phyloP scores from a whole-genome alignment of 2,329 filamentous ascomycete species.

The Aspergillus bombycis region DNA sequence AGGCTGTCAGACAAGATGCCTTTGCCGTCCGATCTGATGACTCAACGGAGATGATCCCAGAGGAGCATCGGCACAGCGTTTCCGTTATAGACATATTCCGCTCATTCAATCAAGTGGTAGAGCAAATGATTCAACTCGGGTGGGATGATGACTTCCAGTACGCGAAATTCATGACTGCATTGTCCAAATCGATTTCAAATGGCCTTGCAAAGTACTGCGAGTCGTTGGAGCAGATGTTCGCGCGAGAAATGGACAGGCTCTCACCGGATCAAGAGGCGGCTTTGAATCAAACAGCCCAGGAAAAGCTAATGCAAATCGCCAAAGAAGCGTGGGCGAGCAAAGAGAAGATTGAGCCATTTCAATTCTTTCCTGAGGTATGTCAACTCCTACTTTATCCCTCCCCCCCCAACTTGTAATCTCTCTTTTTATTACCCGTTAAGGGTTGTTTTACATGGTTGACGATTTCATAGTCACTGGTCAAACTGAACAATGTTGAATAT shows the following conservation, averaged over 20 bases:
- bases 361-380: conserved; percentile 87
- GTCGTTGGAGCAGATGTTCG: conserved; percentile 80
- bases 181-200: conserved; percentile 80
- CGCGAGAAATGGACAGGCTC: conserved; percentile 88
- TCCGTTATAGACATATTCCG: conserved; percentile 93
- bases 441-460: conserved; percentile 11
- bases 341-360: conserved; percentile 93
- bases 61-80: conserved; percentile 87
- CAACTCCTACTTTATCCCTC: background rate
- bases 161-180: conserved; percentile 93
- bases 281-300: conserved; percentile 77
- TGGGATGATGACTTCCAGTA: conserved; percentile 95
- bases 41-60: conserved; percentile 65
- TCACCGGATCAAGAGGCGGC: conserved; percentile 84
- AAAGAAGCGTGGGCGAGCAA: conserved; percentile 91
- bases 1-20: conserved; percentile 85
- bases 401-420: background rate
- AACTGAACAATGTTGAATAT: conserved; percentile 96
- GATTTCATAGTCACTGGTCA: conserved; percentile 79
- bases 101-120: conserved; percentile 87
- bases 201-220: conserved; percentile 91
- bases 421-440: background rate
- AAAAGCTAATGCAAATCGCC: conserved; percentile 89
- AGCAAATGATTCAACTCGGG: conserved; percentile 81
- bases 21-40: conserved; percentile 75